Percentiles rank a stretch among this genome's conserved stretches.
phyloP scores from a whole-genome alignment of 371 early-diverging fungal species.

The Chytridiales sp. region DNA sequence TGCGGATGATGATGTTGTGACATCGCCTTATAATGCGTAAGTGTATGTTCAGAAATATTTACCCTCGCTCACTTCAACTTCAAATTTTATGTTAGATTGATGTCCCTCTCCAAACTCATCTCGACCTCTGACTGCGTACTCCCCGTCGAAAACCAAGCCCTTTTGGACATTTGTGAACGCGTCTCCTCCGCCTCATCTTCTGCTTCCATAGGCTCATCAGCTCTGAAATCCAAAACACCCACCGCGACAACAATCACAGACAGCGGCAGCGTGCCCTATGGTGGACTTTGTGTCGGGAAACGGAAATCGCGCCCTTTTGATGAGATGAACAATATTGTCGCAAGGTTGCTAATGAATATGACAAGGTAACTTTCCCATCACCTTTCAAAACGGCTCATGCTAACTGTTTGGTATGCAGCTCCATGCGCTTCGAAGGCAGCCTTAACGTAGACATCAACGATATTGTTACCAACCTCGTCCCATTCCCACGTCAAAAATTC shows the following conservation, averaged over 20 bases:
- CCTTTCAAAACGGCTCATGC: neutral
- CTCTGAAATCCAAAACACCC: neutral
- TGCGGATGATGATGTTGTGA: conserved; percentile 57
- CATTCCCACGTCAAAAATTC: conserved; percentile 61
- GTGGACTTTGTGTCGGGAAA: conserved; percentile 28
- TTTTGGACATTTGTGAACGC: conserved; percentile 53
- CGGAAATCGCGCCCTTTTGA: conserved; percentile 47
- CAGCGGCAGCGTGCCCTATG: conserved; percentile 24
- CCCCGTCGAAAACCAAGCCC: conserved; percentile 66
- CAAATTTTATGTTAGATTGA: conserved; percentile 39
- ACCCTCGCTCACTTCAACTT: neutral
- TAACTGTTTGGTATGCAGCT: conserved; percentile 34
- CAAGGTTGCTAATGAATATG: conserved; percentile 52
- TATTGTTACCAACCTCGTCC: conserved; percentile 74
- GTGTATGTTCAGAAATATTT: neutral
- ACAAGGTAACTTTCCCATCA: conserved; percentile 44
- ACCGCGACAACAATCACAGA: conserved; percentile 22
- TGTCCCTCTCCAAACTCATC: conserved; percentile 53
- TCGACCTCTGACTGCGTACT: conserved; percentile 62
- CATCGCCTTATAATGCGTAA: conserved; percentile 58
- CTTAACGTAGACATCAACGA: conserved; percentile 78
- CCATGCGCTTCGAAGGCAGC: conserved; percentile 66
- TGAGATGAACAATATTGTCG: conserved; percentile 59
- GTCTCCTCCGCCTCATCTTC: conserved; percentile 9
- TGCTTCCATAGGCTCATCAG: neutral